Base-by-base conservation (phyloP, 1,284 basidiomycete species). In the Moesziomyces parantarcticus region DNA sequence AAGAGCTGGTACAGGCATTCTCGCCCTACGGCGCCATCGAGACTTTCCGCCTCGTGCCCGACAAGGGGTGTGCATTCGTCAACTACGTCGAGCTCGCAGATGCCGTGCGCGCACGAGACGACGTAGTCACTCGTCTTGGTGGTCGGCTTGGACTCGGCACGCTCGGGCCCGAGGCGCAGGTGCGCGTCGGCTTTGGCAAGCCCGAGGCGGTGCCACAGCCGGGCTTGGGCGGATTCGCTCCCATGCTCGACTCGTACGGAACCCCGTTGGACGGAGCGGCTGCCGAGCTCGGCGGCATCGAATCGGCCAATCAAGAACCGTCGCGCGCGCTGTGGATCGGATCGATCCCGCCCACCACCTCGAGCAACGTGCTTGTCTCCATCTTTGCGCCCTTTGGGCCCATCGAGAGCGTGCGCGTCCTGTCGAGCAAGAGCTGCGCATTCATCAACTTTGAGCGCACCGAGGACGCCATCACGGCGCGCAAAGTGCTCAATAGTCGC, bases 41-140 rank as follows among this genome's bases (percentile, higher is more conserved):
- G 86, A 95, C 92, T 78, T 87, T 98, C 82, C 88, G 96, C 71
- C 87, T 98, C 79, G 87, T 98, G 48, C 94, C 94, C 3, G 96
- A 98, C 86, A 98, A 99, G 93, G 94, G 96, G 83, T 99, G 97
- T 83, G 96, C 95, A 10, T 99, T 99, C 84, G 94, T 99, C 84
- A 99, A 99, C 85, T 99, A 96, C 83, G 92, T 97, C 57, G 95
- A 97, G 76, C 91, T 93, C 81, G 88, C 89, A 1, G 96, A 98
- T 84, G 97, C 96, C 20, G 90, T 98, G 64, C 90, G 92, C 58
- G 96, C 96, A 7, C 94, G 96, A 80, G 96, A 99, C 42, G 97
- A 99, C 83, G 93, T 98, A 20, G 87, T 97, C 52, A 97, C 95
- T 81, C 90, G 95, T 32, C 89, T 97, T 40, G 93, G 93, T 40